Percentiles rank a stretch among this genome's conserved stretches.
These are phyloP conservation scores for Phaffia australis DNA, from an alignment of 768 basidiomycete species.

Conservation along the genomic window DNA sequence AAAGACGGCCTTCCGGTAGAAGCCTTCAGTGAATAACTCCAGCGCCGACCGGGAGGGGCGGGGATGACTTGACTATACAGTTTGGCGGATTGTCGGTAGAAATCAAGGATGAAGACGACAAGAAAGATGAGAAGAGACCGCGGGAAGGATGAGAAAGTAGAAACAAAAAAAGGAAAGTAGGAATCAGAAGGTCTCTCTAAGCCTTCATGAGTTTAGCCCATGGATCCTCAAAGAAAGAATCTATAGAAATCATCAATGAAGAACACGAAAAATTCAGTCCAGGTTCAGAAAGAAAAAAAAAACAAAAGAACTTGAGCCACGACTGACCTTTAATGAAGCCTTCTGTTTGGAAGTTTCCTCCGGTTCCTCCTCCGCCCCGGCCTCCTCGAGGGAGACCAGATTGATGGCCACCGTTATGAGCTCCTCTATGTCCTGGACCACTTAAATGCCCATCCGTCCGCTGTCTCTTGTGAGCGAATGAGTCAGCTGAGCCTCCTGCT, in stretches of 20 bases:
- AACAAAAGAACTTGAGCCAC: background rate
- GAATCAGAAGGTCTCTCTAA: conserved; percentile 1
- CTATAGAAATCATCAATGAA: background rate
- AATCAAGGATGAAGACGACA: too few relatives aligned
- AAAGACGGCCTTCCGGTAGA: too few relatives aligned
- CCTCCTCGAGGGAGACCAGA: background rate
- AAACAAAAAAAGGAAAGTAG: background rate
- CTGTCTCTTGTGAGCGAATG: background rate
- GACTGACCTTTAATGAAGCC: conserved; percentile 22
- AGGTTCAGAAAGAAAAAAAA: background rate
- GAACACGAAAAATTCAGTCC: background rate
- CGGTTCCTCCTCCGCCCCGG: conserved; percentile 1
- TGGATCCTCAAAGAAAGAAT: conserved; percentile 18
- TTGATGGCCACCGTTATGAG: background rate
- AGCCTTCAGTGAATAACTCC: too few relatives aligned
- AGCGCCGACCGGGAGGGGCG: too few relatives aligned
- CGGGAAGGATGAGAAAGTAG: too few relatives aligned
- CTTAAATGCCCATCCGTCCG: background rate
- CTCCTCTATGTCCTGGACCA: conserved; percentile 4
- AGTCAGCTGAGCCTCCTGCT: background rate
- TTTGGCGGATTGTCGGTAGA: too few relatives aligned
- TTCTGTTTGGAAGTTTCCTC: background rate
- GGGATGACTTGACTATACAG: too few relatives aligned
- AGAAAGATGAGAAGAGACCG: too few relatives aligned
- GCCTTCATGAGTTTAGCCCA: conserved; percentile 14